phyloP scores from a whole-genome alignment of 352 stramenopile genomes.

The Globisporangium heterothallicum region DNA sequence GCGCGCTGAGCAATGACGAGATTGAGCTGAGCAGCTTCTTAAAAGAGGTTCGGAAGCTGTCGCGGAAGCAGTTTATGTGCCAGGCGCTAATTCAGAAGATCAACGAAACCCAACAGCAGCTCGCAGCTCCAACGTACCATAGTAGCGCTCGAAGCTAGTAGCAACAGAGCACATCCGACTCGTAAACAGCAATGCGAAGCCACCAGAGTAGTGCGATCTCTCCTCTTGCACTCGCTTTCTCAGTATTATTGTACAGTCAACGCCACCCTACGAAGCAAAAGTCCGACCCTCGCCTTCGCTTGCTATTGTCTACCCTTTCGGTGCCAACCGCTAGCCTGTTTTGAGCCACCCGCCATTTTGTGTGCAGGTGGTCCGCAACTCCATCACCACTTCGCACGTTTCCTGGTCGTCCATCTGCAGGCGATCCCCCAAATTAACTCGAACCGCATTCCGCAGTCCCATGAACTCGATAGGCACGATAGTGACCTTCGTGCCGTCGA shows the following conservation, averaged over 20 bases:
- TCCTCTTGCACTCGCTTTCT: not conserved
- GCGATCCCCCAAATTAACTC: constrained; percentile 49
- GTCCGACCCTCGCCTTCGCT: not conserved
- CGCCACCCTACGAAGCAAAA: not conserved
- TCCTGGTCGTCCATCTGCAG: constrained; percentile 63
- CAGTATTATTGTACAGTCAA: no score
- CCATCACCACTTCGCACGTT: constrained; percentile 57
- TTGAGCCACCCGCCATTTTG: constrained; percentile 63
- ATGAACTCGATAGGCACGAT: constrained; percentile 65
- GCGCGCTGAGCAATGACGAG: constrained; percentile 80
- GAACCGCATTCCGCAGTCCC: constrained; percentile 36
- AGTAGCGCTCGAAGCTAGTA: constrained; percentile 15
- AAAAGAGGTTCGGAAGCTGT: constrained; percentile 87
- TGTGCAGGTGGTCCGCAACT: constrained; percentile 40
- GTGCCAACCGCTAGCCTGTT: constrained; percentile 29
- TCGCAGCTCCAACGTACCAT: constrained; percentile 52
- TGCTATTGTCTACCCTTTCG: no score
- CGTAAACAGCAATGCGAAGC: not conserved
- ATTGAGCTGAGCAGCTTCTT: constrained; percentile 83
- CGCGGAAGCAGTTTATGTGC: constrained; percentile 89
- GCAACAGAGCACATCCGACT: not conserved
- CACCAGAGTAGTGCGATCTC: not conserved
- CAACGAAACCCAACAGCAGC: constrained; percentile 65
- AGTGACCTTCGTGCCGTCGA: constrained; percentile 45
- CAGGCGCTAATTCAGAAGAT: constrained; percentile 87